Percentiles rank a stretch among this genome's conserved stretches.
Conservation (phyloP, 2,329 filamentous ascomycete genomes). For the Colletotrichum godetiae region DNA sequence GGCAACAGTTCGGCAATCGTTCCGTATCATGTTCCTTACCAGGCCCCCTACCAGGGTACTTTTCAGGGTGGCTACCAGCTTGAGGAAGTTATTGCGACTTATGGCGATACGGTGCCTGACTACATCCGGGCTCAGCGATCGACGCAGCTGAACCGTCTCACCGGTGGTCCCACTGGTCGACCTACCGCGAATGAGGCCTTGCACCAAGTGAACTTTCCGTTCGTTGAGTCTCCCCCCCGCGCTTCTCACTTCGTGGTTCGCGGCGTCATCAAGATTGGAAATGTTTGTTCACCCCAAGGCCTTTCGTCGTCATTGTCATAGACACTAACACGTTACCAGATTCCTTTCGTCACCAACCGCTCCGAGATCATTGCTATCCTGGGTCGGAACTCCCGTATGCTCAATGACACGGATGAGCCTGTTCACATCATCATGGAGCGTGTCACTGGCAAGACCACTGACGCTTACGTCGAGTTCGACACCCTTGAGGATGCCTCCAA, state of each 20-base stretch:
- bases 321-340: constrained; percentile 50
- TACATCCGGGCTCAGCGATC: constrained; percentile 47
- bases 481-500: constrained; percentile 63
- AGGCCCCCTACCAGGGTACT: constrained; percentile 3
- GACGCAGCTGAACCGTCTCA: constrained; percentile 50
- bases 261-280: constrained; percentile 62
- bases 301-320: neutral
- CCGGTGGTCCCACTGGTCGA: constrained; percentile 44
- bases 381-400: constrained; percentile 66
- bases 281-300: constrained; percentile 50
- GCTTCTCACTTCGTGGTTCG: constrained; percentile 34
- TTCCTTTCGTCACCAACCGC: constrained; percentile 65
- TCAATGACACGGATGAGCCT: constrained; percentile 65
- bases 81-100: neutral
- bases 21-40: constrained; percentile 3
- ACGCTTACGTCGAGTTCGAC: constrained; percentile 69
- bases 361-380: constrained; percentile 69
- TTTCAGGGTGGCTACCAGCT: neutral
- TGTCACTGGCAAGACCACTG: constrained; percentile 71
- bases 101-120: constrained; percentile 26
- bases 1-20: constrained; percentile 20
- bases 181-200: constrained; percentile 51
- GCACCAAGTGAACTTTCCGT: constrained; percentile 56
- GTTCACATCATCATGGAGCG: constrained; percentile 75
- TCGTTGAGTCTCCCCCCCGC: constrained; percentile 51